These are phyloP conservation scores for Cardamine resedifolia DNA, from an alignment of 345 rosid species.

Conservation along the genomic window DNA sequence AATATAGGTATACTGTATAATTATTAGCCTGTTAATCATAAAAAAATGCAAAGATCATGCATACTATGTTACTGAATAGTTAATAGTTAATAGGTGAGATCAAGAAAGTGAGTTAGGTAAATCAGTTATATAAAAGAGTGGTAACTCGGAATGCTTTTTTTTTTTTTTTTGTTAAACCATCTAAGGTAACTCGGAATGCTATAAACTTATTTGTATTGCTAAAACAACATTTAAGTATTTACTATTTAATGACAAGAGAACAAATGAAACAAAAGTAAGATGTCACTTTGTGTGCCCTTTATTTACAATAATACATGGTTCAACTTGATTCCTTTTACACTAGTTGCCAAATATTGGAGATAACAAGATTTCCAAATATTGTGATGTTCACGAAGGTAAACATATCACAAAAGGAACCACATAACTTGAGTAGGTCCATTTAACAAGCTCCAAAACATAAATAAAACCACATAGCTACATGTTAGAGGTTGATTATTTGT, in stretches of 20 bases:
- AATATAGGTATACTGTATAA: no score
- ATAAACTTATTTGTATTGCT: background rate
- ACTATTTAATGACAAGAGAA: background rate
- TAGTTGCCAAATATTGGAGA: conserved; percentile 21
- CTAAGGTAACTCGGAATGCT: no score
- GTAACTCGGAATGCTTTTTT: background rate
- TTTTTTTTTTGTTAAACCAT: no score
- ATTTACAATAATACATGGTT: background rate
- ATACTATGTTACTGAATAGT: background rate
- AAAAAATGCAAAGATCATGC: no score
- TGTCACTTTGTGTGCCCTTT: background rate
- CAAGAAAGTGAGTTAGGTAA: no score
- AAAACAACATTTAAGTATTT: background rate
- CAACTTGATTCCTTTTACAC: conserved; percentile 23
- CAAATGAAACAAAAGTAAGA: background rate
- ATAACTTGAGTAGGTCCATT: conserved; percentile 26
- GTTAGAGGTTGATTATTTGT: conserved; percentile 7
- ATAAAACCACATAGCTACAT: background rate
- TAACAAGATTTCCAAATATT: background rate
- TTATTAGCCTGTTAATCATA: background rate
- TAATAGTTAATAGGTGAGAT: no score
- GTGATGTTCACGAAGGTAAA: background rate
- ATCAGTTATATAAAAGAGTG: background rate
- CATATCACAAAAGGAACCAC: conserved; percentile 19
- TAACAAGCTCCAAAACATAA: conserved; percentile 7